Conservation (phyloP, 108 stramenopile species). For the Pseudonitzschia multiseries region DNA sequence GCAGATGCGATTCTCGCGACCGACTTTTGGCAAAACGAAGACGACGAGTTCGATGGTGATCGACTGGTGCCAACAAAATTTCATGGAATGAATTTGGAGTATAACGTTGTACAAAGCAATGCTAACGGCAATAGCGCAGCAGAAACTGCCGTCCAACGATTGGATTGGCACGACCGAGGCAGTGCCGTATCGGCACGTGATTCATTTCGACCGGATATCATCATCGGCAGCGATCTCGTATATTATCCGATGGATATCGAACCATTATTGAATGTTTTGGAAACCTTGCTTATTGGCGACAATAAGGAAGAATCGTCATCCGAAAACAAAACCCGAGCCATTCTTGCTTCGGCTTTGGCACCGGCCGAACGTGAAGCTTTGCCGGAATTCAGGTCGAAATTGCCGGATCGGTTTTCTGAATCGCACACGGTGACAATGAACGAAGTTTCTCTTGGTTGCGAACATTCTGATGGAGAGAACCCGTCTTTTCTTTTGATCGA, state of each 20-base stretch:
- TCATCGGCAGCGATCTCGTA: conserved; percentile 42
- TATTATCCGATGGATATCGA: conserved; percentile 37
- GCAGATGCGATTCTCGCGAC: conserved; percentile 28
- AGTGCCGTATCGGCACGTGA: neutral
- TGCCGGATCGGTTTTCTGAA: neutral
- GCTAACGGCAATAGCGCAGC: neutral
- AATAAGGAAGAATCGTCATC: conserved; percentile 2
- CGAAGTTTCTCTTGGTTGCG: neutral
- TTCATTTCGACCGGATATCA: conserved; percentile 21
- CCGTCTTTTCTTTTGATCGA: neutral
- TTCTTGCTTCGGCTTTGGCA: conserved; percentile 34
- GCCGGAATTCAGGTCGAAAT: conserved; percentile 25
- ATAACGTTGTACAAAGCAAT: conserved; percentile 24
- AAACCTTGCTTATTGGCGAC: conserved; percentile 23
- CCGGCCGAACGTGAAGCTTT: conserved; percentile 37
- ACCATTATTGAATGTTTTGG: conserved; percentile 35
- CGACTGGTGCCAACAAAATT: conserved; percentile 44
- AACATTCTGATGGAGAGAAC: neutral
- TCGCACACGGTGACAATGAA: conserved; percentile 3
- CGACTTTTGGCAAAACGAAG: conserved; percentile 39
- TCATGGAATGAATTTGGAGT: conserved; percentile 41
- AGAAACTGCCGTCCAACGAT: conserved; percentile 16
- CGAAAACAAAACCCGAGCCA: neutral
- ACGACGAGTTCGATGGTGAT: conserved; percentile 8
- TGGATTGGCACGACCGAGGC: conserved; percentile 45